phyloP scores from a whole-genome alignment of 176 grass and related monocot genomes.

The Lolium perenne region DNA sequence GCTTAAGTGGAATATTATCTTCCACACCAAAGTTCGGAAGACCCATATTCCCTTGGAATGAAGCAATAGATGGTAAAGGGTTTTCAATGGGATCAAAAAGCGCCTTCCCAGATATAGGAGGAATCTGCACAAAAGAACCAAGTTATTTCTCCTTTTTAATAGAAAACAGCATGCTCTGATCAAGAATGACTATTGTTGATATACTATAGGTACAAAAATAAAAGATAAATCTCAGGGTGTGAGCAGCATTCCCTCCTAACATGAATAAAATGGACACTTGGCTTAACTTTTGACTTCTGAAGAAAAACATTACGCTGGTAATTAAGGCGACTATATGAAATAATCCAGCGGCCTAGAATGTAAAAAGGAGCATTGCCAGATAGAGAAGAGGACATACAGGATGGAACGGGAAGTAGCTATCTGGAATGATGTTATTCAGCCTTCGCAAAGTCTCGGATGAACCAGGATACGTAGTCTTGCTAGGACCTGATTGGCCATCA shows the following conservation, averaged over 20 bases:
- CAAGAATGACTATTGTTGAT: conserved; percentile 23
- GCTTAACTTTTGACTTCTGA: background rate
- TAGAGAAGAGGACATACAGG: conserved; percentile 63
- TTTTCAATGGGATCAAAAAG: conserved; percentile 57
- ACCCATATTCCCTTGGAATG: conserved; percentile 88
- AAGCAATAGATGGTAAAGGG: conserved; percentile 65
- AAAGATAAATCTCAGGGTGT: background rate
- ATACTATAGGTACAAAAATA: conserved; percentile 8
- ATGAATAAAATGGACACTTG: conserved; percentile 36
- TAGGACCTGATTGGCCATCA: conserved; percentile 46
- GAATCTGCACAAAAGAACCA: conserved; percentile 59
- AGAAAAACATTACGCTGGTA: conserved; percentile 20
- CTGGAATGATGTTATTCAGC: conserved; percentile 71
- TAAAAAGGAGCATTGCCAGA: conserved; percentile 26
- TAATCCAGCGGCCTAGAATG: background rate
- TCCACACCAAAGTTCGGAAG: conserved; percentile 77
- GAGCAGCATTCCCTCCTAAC: conserved; percentile 18
- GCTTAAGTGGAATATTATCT: conserved; percentile 65
- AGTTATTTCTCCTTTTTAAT: conserved; percentile 38
- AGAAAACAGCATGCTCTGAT: conserved; percentile 8
- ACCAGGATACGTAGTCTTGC: conserved; percentile 48
- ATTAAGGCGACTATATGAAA: conserved; percentile 3
- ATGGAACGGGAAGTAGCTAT: conserved; percentile 90
- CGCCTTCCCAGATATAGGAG: conserved; percentile 59
- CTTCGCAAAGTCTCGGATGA: conserved; percentile 55